These are phyloP conservation scores for Obelidium mucronatum DNA, from an alignment of 192 early-diverging fungal species.

Conservation along the genomic window DNA sequence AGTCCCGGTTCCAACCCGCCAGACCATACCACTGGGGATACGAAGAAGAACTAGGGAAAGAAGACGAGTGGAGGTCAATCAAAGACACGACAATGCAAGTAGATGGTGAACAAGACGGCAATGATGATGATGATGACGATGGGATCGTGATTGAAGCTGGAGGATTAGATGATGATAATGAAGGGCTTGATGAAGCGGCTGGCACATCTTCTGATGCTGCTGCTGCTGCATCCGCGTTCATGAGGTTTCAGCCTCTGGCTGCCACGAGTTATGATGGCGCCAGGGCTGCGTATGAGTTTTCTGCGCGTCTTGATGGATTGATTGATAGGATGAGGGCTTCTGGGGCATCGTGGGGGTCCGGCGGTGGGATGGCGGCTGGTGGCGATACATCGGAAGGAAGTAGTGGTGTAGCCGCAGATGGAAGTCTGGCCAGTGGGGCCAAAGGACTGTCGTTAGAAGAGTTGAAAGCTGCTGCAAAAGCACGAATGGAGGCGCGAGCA, in stretches of 20 bases:
- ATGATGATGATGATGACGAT: constrained; percentile 7
- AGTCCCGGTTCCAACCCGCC: constrained; percentile 46
- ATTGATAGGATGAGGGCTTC: constrained; percentile 1
- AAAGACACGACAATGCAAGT: neutral
- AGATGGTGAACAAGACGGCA: neutral
- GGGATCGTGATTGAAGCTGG: constrained; percentile 9
- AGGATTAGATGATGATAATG: neutral
- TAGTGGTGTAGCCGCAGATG: neutral
- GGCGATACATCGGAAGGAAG: neutral
- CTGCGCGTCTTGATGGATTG: constrained; percentile 23
- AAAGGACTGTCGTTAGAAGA: constrained; percentile 31
- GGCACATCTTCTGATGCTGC: neutral
- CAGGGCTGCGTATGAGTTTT: constrained; percentile 22
- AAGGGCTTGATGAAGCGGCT: neutral
- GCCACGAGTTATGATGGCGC: constrained; percentile 16
- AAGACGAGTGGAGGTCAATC: constrained; percentile 15
- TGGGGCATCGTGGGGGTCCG: constrained; percentile 6
- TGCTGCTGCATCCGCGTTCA: neutral
- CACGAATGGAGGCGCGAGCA: constrained; percentile 15
- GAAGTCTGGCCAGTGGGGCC: neutral
- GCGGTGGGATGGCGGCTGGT: neutral
- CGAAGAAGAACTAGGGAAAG: constrained; percentile 35
- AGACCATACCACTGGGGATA: constrained; percentile 45
- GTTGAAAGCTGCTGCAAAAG: constrained; percentile 28
- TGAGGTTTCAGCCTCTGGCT: constrained; percentile 20